Percentiles rank a stretch among this genome's conserved stretches.
These are phyloP conservation scores for Rheum nobile DNA, from an alignment of 148 eudicot species.

Conservation along the genomic window DNA sequence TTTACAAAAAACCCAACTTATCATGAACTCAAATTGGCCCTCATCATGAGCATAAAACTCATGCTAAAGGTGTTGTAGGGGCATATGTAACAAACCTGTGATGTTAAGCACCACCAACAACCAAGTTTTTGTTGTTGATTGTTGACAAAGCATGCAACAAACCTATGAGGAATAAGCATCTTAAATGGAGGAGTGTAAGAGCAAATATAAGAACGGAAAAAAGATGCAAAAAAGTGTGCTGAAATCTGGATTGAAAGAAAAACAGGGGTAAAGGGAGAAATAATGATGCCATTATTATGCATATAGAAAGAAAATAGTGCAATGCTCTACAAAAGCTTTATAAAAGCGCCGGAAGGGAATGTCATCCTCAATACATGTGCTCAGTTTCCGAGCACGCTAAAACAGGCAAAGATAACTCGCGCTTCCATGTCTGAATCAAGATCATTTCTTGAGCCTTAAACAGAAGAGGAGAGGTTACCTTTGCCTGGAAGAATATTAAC, in stretches of 20 bases:
- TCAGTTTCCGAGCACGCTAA: slow-evolving; percentile 2
- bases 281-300: not conserved
- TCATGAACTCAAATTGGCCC: too few relatives aligned
- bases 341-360: slow-evolving; percentile 6
- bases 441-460: not conserved
- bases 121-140: too few relatives aligned
- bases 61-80: too few relatives aligned
- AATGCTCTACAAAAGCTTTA: slow-evolving; percentile 7
- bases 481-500: slow-evolving; percentile 7
- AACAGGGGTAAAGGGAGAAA: not conserved
- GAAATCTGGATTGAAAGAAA: not conserved
- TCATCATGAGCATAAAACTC: not conserved
- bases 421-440: not conserved
- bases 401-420: not conserved
- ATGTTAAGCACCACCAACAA: too few relatives aligned
- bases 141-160: not conserved
- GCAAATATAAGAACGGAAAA: not conserved
- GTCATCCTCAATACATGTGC: slow-evolving; percentile 5
- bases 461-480: not conserved
- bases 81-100: too few relatives aligned
- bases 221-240: not conserved
- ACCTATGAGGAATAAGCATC: not conserved
- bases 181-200: not conserved
- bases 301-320: not conserved
- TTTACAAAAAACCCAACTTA: too few relatives aligned